Evolutionary conservation across 371 early-diverging fungal species (phyloP).

Genomic region (Mitosporidium daphniae): DNA sequence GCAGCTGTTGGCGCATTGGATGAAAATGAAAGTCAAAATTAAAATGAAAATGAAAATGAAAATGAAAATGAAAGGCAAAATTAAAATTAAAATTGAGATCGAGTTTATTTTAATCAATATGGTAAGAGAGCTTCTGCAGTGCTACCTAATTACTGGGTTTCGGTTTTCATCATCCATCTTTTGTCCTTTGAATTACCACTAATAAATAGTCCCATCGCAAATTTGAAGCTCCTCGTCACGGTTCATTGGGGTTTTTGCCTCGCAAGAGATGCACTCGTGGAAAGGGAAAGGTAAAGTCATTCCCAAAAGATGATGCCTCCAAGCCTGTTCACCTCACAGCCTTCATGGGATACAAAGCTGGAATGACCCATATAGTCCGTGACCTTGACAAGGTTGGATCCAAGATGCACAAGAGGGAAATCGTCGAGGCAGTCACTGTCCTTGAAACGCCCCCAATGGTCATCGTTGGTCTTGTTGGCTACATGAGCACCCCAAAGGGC

Average conservation of each 20-base stretch:
- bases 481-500: constrained; percentile 91
- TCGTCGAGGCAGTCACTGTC: constrained; percentile 94
- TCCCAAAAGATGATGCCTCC: constrained; percentile 80
- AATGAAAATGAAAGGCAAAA: no score
- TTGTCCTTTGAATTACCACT: no score
- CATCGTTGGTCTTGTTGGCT: constrained; percentile 94
- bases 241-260: constrained; percentile 92
- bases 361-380: constrained; percentile 98
- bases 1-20: no score
- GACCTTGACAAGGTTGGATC: constrained; percentile 86
- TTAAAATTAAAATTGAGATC: no score
- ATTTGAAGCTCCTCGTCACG: constrained; percentile 66
- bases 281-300: constrained; percentile 83
- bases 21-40: no score
- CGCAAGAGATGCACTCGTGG: constrained; percentile 76
- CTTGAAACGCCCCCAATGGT: constrained; percentile 94
- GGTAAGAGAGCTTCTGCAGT: no score
- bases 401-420: constrained; percentile 97
- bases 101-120: no score
- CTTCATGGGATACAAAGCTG: constrained; percentile 97
- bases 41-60: no score
- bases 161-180: no score
- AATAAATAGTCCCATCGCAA: constrained; percentile 9
- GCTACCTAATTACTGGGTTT: no score
- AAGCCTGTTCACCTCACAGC: constrained; percentile 91